phyloP scores from a whole-genome alignment of 306 rosid species.

The Amphicarpaea edgeworthii region DNA sequence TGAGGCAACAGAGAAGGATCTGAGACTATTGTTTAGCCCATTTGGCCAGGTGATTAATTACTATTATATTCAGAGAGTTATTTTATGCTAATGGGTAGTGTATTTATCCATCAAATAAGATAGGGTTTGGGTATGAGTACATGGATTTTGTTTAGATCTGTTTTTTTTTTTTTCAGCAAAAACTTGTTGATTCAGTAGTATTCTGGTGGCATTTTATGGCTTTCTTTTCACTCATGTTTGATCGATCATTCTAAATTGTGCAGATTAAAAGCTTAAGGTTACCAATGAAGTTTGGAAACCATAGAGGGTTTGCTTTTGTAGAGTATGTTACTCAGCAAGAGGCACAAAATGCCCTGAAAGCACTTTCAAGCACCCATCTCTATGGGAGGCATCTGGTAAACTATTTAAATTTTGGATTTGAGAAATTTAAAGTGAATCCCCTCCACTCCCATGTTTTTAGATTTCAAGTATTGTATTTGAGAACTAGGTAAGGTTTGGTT shows the following conservation, averaged over 20 bases:
- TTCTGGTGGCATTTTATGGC: background rate
- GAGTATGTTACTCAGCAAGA: conserved; percentile 94
- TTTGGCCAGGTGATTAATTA: conserved; percentile 92
- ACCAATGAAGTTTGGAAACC: conserved; percentile 86
- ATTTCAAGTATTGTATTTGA: too few species aligned
- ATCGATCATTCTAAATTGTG: conserved; percentile 20
- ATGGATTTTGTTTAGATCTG: too few species aligned
- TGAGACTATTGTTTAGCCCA: conserved; percentile 85
- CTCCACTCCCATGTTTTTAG: too few species aligned
- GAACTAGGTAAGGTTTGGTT: too few species aligned
- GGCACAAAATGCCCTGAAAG: conserved; percentile 75
- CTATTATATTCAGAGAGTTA: conserved; percentile 11
- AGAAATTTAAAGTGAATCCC: too few species aligned
- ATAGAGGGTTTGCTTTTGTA: conserved; percentile 95
- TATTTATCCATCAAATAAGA: background rate
- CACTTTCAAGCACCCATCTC: conserved; percentile 82
- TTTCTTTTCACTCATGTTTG: conserved; percentile 30
- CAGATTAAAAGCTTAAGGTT: conserved; percentile 92
- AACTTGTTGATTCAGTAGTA: background rate
- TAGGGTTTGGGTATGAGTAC: too few species aligned
- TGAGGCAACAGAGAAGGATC: conserved; percentile 86
- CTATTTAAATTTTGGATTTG: conserved; percentile 15
- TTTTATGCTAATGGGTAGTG: background rate
- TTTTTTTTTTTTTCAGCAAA: background rate
- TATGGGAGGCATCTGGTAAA: conserved; percentile 91